phyloP scores from a whole-genome alignment of 768 basidiomycete genomes.

The Suillus subluteus region DNA sequence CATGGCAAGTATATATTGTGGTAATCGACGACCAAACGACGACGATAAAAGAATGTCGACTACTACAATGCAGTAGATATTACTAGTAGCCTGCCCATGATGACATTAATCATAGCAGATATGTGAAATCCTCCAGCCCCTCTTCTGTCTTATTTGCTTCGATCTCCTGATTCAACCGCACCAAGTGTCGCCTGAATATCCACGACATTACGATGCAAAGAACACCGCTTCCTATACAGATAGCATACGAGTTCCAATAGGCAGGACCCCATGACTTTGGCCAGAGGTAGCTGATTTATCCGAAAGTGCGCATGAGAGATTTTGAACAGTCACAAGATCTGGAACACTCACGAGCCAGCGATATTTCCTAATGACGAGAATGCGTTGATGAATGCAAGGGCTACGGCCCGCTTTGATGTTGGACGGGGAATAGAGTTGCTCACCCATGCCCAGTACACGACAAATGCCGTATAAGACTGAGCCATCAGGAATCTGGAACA shows the following conservation, averaged over 20 bases:
- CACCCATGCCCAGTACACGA: slow-evolving; percentile 61
- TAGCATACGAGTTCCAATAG: slow-evolving; percentile 70
- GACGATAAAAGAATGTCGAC: background rate
- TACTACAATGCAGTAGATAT: background rate
- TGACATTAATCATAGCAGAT: slow-evolving; percentile 42
- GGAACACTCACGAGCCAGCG: slow-evolving; percentile 67
- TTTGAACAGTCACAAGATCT: background rate
- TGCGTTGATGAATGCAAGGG: slow-evolving; percentile 80
- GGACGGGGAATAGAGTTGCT: slow-evolving; percentile 72
- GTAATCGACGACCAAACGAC: background rate
- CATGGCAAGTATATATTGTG: background rate
- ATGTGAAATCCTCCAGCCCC: slow-evolving; percentile 45
- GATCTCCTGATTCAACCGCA: slow-evolving; percentile 41
- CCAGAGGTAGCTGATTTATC: slow-evolving; percentile 59
- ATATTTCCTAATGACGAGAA: slow-evolving; percentile 86
- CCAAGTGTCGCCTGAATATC: slow-evolving; percentile 51
- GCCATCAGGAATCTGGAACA: slow-evolving; percentile 72
- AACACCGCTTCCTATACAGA: slow-evolving; percentile 65
- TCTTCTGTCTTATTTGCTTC: slow-evolving; percentile 43
- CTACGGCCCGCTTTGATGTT: slow-evolving; percentile 87
- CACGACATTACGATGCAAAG: slow-evolving; percentile 53
- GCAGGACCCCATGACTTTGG: slow-evolving; percentile 70
- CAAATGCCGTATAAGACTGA: slow-evolving; percentile 72
- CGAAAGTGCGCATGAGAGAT: slow-evolving; percentile 14
- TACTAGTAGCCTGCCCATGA: background rate